Percentiles rank a stretch among this genome's conserved stretches.
Conservation (phyloP, 768 basidiomycete genomes). For the Suillus decipiens region DNA sequence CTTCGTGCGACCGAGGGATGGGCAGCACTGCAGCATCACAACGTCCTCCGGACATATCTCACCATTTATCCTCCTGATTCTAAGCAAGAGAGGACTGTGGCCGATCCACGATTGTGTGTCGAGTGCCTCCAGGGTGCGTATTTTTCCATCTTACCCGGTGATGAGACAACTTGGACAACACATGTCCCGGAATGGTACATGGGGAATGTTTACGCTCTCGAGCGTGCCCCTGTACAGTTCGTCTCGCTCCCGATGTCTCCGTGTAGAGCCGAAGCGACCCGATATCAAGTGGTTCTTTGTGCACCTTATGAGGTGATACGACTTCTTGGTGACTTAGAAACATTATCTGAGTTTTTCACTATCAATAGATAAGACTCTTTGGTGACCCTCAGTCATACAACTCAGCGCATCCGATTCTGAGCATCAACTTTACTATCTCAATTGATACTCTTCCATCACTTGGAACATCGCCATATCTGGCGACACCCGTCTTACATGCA, state of each 20-base stretch:
- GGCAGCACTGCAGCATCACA: conserved; percentile 83
- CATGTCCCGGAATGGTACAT: conserved; percentile 62
- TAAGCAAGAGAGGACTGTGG: conserved; percentile 3
- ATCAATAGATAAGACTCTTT: conserved; percentile 72
- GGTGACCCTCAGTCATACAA: conserved; percentile 61
- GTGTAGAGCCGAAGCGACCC: conserved; percentile 37
- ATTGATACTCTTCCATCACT: conserved; percentile 32
- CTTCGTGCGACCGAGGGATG: conserved; percentile 82
- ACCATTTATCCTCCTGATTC: conserved; percentile 51
- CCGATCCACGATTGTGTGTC: conserved; percentile 52
- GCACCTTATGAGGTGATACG: conserved; percentile 76
- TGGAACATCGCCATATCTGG: neutral
- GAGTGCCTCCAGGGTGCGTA: conserved; percentile 74
- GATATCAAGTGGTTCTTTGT: conserved; percentile 72
- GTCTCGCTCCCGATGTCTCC: conserved; percentile 53
- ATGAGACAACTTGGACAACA: conserved; percentile 23
- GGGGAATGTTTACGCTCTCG: conserved; percentile 85
- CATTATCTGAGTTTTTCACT: conserved; percentile 8
- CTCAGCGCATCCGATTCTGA: conserved; percentile 53
- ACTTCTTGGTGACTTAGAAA: neutral
- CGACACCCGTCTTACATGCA: conserved; percentile 39
- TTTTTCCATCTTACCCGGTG: conserved; percentile 63
- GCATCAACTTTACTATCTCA: conserved; percentile 51
- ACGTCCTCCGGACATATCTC: conserved; percentile 64
- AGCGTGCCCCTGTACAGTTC: conserved; percentile 48